phyloP scores from a whole-genome alignment of 495 filamentous ascomycete species.

The Penicillium riverlandense region DNA sequence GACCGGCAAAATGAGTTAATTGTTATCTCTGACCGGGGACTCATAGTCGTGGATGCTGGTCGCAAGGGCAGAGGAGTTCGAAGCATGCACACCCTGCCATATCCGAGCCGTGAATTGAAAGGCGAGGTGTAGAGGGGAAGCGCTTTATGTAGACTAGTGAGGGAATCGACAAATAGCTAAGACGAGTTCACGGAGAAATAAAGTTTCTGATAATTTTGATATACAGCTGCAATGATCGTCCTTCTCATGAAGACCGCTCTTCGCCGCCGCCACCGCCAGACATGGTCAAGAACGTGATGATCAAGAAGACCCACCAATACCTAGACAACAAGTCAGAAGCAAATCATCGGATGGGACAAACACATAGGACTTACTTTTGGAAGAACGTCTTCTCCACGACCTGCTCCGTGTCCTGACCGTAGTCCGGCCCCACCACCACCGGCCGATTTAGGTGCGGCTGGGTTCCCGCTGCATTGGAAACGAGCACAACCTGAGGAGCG shows the following conservation, averaged over 20 bases:
- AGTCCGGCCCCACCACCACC: conserved; percentile 32
- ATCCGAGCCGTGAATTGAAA: no score
- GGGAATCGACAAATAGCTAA: no score
- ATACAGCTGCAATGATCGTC: no score
- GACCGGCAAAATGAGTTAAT: conserved; percentile 34
- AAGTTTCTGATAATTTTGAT: no score
- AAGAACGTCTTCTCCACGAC: conserved; percentile 35
- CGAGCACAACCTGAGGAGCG: conserved; percentile 19
- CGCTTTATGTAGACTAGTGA: no score
- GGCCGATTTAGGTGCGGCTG: conserved; percentile 37
- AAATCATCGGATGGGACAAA: neutral
- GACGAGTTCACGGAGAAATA: no score
- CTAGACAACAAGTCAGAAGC: conserved; percentile 8
- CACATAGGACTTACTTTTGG: conserved; percentile 33
- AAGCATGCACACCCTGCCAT: neutral
- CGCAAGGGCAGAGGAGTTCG: conserved; percentile 4
- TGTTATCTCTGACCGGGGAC: conserved; percentile 39
- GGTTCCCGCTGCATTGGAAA: conserved; percentile 19
- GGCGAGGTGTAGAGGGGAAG: no score
- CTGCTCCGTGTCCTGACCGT: conserved; percentile 27
- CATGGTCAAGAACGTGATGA: conserved; percentile 35
- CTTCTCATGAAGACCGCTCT: conserved; percentile 6
- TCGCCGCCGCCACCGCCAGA: conserved; percentile 36
- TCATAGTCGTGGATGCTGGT: conserved; percentile 33
- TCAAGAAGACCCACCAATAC: conserved; percentile 43